phyloP scores from a whole-genome alignment of 2,329 filamentous ascomycete genomes.

The Aspergillus pseudoglaucus region DNA sequence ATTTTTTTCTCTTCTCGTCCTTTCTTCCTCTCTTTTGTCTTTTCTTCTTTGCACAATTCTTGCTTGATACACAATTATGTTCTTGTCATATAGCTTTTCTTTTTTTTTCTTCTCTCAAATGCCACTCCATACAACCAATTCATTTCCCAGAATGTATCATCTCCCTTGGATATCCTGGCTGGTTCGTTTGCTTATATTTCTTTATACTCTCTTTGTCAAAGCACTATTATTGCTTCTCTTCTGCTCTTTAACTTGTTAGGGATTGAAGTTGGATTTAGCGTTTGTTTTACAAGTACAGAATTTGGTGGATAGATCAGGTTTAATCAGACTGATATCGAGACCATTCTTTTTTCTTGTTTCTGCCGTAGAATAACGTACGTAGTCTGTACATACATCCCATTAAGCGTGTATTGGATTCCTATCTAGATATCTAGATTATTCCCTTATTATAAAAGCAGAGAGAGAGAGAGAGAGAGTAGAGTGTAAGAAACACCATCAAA shows the following conservation, averaged over 20 bases:
- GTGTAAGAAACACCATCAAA: slow-evolving; percentile 16
- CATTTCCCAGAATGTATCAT: slow-evolving; percentile 1
- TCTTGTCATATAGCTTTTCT: slow-evolving; percentile 9
- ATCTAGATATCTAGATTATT: too few species aligned
- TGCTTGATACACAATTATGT: slow-evolving; percentile 4
- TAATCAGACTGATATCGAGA: slow-evolving; percentile 3
- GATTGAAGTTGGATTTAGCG: background rate
- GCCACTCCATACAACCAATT: slow-evolving; percentile 1
- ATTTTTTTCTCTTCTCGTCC: background rate
- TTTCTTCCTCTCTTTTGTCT: slow-evolving; percentile 1
- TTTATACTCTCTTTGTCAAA: slow-evolving; percentile 1
- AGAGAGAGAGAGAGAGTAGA: background rate
- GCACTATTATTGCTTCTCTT: background rate
- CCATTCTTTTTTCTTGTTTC: too few species aligned
- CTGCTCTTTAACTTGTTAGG: background rate
- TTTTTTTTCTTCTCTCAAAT: slow-evolving; percentile 1
- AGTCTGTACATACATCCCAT: background rate
- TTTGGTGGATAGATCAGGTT: background rate
- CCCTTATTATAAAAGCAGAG: background rate
- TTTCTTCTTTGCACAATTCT: background rate
- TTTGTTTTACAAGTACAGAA: background rate
- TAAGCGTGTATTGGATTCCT: background rate
- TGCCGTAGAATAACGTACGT: too few species aligned
- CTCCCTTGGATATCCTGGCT: slow-evolving; percentile 1
- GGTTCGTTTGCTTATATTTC: background rate